Evolutionary conservation across 805 yeast genomes (phyloP).

Genomic region (Ogataea populi-albae): DNA sequence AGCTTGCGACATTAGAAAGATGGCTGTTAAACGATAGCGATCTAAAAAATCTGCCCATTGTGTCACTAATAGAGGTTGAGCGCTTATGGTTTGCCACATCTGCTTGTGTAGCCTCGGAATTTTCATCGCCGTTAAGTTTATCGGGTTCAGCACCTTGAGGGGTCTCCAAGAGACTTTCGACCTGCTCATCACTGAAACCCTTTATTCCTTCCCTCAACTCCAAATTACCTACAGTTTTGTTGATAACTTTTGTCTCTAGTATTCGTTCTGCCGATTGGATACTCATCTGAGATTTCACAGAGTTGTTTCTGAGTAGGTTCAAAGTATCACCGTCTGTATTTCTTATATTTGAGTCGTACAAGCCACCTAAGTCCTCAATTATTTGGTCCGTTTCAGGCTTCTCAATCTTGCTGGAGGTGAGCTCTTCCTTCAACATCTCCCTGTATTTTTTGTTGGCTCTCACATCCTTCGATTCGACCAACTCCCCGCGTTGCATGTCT

Average conservation of each 20-base stretch:
- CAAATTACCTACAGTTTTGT: constrained; percentile 14
- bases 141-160: constrained; percentile 1
- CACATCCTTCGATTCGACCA: constrained; percentile 18
- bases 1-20: constrained; percentile 15
- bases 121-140: background rate
- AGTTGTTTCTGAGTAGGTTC: constrained; percentile 29
- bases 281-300: constrained; percentile 29
- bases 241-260: constrained; percentile 21
- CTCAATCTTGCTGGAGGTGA: constrained; percentile 7
- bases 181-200: constrained; percentile 14
- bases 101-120: background rate
- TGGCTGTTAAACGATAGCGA: constrained; percentile 18
- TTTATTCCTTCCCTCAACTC: constrained; percentile 20
- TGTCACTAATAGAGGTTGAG: constrained; percentile 16
- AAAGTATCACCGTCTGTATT: constrained; percentile 27
- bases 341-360: constrained; percentile 34
- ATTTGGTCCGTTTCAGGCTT: constrained; percentile 24
- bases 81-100: background rate
- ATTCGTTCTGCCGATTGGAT: constrained; percentile 28
- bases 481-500: constrained; percentile 21
- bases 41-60: constrained; percentile 21
- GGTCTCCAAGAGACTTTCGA: constrained; percentile 8
- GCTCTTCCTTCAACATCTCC: constrained; percentile 15
- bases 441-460: constrained; percentile 12
- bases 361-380: constrained; percentile 29